phyloP scores from a whole-genome alignment of 495 filamentous ascomycete genomes.

The Penicillium soppii region DNA sequence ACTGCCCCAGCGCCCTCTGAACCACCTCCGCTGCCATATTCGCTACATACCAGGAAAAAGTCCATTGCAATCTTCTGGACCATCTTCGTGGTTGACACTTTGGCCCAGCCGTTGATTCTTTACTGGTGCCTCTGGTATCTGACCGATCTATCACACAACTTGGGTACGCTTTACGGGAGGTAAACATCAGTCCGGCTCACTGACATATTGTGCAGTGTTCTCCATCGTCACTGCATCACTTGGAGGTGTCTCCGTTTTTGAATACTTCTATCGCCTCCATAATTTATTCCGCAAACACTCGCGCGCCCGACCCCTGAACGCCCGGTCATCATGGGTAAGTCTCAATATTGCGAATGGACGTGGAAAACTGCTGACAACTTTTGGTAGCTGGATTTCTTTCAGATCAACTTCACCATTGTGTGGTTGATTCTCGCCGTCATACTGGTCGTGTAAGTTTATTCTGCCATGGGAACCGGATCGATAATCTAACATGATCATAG shows the following conservation, averaged over 20 bases:
- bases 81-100: conserved; percentile 53
- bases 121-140: conserved; percentile 59
- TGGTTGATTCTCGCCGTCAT: conserved; percentile 51
- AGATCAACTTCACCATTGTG: conserved; percentile 59
- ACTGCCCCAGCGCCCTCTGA: conserved; percentile 19
- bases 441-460: conserved; percentile 49
- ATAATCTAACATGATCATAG: conserved; percentile 30
- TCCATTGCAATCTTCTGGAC: conserved; percentile 59
- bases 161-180: conserved; percentile 37
- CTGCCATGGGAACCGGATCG: not conserved
- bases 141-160: conserved; percentile 53
- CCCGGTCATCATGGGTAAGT: conserved; percentile 48
- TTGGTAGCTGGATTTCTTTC: conserved; percentile 58
- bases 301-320: conserved; percentile 53
- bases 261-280: conserved; percentile 51
- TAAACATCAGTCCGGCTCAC: not conserved
- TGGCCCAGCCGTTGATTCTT: conserved; percentile 53
- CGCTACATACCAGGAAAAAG: conserved; percentile 51
- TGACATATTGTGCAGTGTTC: conserved; percentile 43
- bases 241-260: conserved; percentile 59
- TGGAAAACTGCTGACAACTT: conserved; percentile 5
- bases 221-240: conserved; percentile 56
- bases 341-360: not conserved
- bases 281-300: conserved; percentile 47
- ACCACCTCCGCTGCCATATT: conserved; percentile 58